Percentiles rank a stretch among this genome's conserved stretches.
Evolutionary conservation across 2,329 filamentous ascomycete genomes (phyloP).

Genomic region (Acephala macrosclerotiorum): DNA sequence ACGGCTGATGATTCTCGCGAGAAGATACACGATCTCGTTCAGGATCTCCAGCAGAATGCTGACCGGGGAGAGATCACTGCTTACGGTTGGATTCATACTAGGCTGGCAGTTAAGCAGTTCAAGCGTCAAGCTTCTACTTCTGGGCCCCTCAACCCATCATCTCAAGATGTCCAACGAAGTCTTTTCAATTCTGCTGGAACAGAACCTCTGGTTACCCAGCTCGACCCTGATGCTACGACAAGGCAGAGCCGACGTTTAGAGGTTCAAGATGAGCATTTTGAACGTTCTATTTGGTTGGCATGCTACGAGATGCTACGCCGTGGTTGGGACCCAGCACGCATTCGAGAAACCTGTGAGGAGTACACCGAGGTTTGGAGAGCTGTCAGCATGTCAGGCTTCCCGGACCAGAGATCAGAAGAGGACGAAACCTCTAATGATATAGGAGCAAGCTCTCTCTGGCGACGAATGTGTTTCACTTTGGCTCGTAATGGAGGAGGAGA

Average conservation of each 20-base stretch:
- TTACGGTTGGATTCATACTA: conserved; percentile 92
- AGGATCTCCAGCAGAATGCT: conserved; percentile 77
- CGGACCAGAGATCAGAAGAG: conserved; percentile 57
- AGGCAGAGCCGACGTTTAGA: conserved; percentile 81
- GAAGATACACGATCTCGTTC: conserved; percentile 77
- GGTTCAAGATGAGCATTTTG: conserved; percentile 85
- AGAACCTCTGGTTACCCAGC: conserved; percentile 78
- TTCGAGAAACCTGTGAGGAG: conserved; percentile 86
- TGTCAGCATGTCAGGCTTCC: conserved; percentile 77
- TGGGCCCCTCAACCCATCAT: neutral
- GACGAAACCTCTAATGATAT: conserved; percentile 54
- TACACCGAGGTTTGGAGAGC: conserved; percentile 90
- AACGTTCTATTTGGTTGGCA: conserved; percentile 90
- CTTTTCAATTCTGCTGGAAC: conserved; percentile 64
- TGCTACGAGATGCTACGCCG: conserved; percentile 92
- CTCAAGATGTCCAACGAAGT: conserved; percentile 50
- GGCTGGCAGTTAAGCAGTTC: conserved; percentile 85
- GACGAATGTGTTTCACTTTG: conserved; percentile 76
- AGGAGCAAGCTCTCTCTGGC: conserved; percentile 69
- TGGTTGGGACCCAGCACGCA: conserved; percentile 75
- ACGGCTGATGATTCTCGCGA: conserved; percentile 72
- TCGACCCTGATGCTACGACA: conserved; percentile 90
- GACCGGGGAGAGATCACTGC: conserved; percentile 84
- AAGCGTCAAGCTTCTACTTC: conserved; percentile 48
- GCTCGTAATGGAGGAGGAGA: conserved; percentile 74